phyloP scores from a whole-genome alignment of 345 rosid species.

The Acer campestre region DNA sequence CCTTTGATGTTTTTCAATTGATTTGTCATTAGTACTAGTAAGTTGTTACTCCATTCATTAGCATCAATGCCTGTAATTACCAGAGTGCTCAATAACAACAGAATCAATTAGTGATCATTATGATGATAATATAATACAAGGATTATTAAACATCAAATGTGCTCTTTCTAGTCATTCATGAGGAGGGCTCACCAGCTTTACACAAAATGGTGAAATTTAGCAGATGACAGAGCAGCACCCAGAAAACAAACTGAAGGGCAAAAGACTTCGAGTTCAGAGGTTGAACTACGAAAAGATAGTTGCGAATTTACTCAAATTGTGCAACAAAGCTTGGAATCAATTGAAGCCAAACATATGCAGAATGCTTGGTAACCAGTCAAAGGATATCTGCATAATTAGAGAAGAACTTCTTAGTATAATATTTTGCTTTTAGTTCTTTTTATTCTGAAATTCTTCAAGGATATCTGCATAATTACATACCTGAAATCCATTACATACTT shows the following conservation, averaged over 20 bases:
- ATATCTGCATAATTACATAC: constrained; percentile 29
- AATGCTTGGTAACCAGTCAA: constrained; percentile 83
- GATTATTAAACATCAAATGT: not conserved
- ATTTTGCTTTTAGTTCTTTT: not conserved
- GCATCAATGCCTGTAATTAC: no score
- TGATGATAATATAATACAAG: not conserved
- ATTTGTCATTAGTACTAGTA: no score
- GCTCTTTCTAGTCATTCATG: not conserved
- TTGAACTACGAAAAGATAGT: constrained; percentile 40
- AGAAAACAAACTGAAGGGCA: not conserved
- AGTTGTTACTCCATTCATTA: no score
- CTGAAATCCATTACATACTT: constrained; percentile 88
- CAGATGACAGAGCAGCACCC: not conserved
- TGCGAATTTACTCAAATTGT: constrained; percentile 39
- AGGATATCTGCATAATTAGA: constrained; percentile 63
- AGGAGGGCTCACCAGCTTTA: no score
- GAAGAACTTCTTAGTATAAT: not conserved
- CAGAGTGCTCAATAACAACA: no score
- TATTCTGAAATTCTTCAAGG: no score
- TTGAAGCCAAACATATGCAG: constrained; percentile 87
- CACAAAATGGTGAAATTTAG: no score
- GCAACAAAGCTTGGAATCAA: constrained; percentile 92
- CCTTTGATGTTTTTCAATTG: no score
- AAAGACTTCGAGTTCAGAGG: constrained; percentile 43
- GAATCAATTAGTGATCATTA: no score